A percentile compares a stretch with the other conserved stretches of the same genome.
phyloP scores from a whole-genome alignment of 2,329 filamentous ascomycete species.

The Colletotrichum liaoningense region DNA sequence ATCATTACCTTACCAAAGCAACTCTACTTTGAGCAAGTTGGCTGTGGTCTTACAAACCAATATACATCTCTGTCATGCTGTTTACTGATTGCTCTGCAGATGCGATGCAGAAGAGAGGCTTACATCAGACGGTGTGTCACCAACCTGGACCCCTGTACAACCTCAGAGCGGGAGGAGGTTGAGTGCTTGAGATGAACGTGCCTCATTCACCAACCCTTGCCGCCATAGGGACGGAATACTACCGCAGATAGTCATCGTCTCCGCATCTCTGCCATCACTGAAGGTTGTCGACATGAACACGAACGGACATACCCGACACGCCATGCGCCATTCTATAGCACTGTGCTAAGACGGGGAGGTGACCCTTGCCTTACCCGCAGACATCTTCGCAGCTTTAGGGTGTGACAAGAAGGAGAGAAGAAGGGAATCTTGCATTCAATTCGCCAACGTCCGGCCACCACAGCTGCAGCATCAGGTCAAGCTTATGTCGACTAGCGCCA shows the following conservation, averaged over 20 bases:
- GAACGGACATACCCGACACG: background rate
- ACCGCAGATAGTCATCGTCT: slow-evolving; percentile 1
- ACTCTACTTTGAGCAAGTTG: slow-evolving; percentile 11
- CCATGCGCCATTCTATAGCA: slow-evolving; percentile 2
- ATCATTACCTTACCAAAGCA: slow-evolving; percentile 12
- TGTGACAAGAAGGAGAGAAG: background rate
- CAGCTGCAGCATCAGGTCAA: slow-evolving; percentile 15
- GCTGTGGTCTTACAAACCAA: slow-evolving; percentile 25
- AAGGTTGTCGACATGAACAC: background rate
- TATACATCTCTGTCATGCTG: slow-evolving; percentile 20
- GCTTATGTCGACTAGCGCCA: slow-evolving; percentile 11
- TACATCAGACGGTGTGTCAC: slow-evolving; percentile 30
- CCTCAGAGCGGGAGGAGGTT: background rate
- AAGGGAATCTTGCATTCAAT: slow-evolving; percentile 3
- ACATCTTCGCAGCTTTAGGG: background rate
- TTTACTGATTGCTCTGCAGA: slow-evolving; percentile 10
- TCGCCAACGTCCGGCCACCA: slow-evolving; percentile 7
- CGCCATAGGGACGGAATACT: background rate
- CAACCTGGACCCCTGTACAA: background rate
- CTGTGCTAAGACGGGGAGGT: background rate
- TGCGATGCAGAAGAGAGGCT: slow-evolving; percentile 15
- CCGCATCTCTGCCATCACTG: slow-evolving; percentile 14
- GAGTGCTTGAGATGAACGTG: slow-evolving; percentile 2
- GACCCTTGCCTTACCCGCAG: background rate
- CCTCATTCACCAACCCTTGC: background rate